Conservation (phyloP, 73 alveolate genomes). For the Paramecium primaurelia region DNA sequence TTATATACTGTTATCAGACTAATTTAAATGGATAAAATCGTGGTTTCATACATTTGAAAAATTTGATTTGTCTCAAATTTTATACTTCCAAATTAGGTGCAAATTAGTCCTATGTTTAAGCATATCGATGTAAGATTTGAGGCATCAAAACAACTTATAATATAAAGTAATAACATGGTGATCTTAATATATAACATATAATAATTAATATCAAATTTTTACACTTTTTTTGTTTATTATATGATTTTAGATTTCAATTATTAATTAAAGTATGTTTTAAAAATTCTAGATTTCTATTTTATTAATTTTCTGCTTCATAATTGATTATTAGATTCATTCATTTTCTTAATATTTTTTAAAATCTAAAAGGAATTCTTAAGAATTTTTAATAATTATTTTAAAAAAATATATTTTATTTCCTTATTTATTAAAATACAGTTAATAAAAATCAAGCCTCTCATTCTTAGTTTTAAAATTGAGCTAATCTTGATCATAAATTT, state of each 20-base stretch:
- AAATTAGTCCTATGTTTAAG: neutral
- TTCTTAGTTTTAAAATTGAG: too few relatives aligned
- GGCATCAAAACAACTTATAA: neutral
- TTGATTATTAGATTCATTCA: neutral
- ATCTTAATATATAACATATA: neutral
- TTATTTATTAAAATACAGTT: too few relatives aligned
- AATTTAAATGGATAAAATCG: neutral
- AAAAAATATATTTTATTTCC: too few relatives aligned
- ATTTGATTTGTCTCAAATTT: neutral
- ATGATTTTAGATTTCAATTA: neutral
- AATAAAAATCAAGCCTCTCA: too few relatives aligned
- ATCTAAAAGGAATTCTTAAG: neutral
- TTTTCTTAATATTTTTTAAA: neutral
- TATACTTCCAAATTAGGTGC: neutral
- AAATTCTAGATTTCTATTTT: neutral
- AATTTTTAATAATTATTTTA: too few relatives aligned
- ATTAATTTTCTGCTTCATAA: neutral
- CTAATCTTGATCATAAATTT: too few relatives aligned
- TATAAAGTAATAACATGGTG: neutral
- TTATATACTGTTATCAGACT: neutral
- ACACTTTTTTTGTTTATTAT: neutral
- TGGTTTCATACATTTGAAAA: conserved; percentile 4
- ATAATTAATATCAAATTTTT: neutral
- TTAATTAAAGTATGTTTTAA: too few relatives aligned
- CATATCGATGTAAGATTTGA: neutral